Evolutionary conservation across 805 yeast species (phyloP).

Genomic region (Schwanniomyces sp.): DNA sequence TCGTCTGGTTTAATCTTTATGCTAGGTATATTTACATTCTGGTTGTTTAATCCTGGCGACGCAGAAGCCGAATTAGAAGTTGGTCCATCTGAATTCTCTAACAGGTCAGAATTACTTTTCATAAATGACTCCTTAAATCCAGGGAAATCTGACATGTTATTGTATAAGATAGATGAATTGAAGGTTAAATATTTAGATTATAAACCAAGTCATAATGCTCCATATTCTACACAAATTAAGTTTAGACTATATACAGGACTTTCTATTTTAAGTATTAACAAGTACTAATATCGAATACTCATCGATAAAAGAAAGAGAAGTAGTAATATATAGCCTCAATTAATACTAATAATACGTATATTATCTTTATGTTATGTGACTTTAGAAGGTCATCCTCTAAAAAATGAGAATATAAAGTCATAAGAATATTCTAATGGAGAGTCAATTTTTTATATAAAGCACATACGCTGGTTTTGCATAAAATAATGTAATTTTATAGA

Average conservation of each 20-base stretch:
- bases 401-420: too few species aligned
- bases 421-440: too few species aligned
- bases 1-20: conserved; percentile 28
- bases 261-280: too few species aligned
- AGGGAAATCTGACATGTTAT: conserved; percentile 11
- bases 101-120: conserved; percentile 9
- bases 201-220: not conserved
- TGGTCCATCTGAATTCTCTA: not conserved
- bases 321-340: too few species aligned
- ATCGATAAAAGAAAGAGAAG: too few species aligned
- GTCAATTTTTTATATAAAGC: too few species aligned
- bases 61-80: conserved; percentile 14
- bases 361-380: too few species aligned
- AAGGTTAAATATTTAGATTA: not conserved
- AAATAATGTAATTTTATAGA: too few species aligned
- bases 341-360: too few species aligned
- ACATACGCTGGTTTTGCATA: too few species aligned
- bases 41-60: conserved; percentile 13
- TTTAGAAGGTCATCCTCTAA: too few species aligned
- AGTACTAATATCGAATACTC: too few species aligned
- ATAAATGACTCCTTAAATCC: conserved; percentile 18
- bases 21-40: conserved; percentile 21
- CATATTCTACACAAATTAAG: not conserved
- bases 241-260: not conserved
- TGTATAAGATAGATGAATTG: not conserved